Base-by-base conservation (phyloP, 2,329 filamentous ascomycete genomes). In the Penicillium sp. region DNA sequence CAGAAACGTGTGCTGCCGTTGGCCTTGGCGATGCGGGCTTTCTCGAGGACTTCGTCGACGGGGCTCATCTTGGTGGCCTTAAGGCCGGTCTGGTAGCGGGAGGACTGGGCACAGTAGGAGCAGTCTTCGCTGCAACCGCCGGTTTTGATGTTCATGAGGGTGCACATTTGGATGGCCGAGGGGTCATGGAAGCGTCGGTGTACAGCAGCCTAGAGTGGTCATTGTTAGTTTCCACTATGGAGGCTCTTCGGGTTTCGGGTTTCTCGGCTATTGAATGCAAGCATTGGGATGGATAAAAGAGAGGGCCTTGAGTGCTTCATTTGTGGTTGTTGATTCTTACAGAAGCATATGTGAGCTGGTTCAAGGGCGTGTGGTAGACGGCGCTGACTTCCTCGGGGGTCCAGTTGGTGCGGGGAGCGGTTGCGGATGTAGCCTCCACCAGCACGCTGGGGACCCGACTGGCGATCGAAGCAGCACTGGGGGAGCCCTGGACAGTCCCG, bases 61-160 rank as follows among this genome's bases (percentile, higher is more conserved):
- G 86, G 85, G 65, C 89, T 89, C 73, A 96, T 87, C 70, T 91
- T 91, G 65, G 90, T 91, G 12, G 93, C 91, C 73, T 91, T 86
- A 35, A 96, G 84, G 8, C 92, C 91, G 4, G 93, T 88, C 68
- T 83, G 79, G 84, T 96, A 90, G 28, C 91, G 89, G 6, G 91
- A 92, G 4, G 92, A 93, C 78, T 96, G 92, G 2, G 92, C 91
- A 77, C 92, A 96, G 86, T 97, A 97, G 26, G 90, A 92, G 81
- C 93, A 97, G 79, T 97, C 93, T 78, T 96, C 93, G 70, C 88
- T 92, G 80, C 93, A 97, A 53, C 93, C 93, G 58, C 93, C 93
- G 9, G 92, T 96, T 77, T 97, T 97, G 83, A 97, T 97, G 83
- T 96, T 96, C 91, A 96, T 96, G 61, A 97, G 84, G 0, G 93